Base-by-base conservation (phyloP, 2,329 filamentous ascomycete genomes). In the Cercospora beticola region DNA sequence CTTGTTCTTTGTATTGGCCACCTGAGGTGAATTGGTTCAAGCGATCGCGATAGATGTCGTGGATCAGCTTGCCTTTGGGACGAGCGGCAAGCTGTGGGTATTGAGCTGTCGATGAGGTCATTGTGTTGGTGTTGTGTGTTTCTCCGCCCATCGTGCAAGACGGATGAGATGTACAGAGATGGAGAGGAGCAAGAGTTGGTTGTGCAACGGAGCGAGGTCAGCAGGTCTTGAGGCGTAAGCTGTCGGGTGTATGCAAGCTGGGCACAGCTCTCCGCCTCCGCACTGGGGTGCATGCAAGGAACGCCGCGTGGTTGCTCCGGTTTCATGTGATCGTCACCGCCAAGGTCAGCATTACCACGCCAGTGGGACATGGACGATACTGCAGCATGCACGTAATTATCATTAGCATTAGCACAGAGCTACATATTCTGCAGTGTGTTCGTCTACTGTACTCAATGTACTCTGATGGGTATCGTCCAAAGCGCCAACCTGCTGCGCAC, bases 11-110 rank as follows among this genome's bases (percentile, higher is more conserved):
- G 73, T 80, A 80, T 81, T 96, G 92, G 61, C 93, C 93, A 59
- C 83, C 84, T 69, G 87, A 87, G 69, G 92, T 93, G 81, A 97
- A 97, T 76, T 92, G 90, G 70, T 86, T 85, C 77, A 98, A 89
- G 64, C 94, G 90, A 74, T 93, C 89, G 76, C 89, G 90, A 82
- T 97, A 96, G 80, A 97, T 93, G 78, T 87, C 88, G 74, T 89
- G 86, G 79, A 97, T 97, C 71, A 91, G 88, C 81, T 95, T 91
- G 72, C 92, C 93, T 68, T 88, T 86, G 21, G 87, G 87, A 66
- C 81, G 79, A 65, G 81, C 76, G 40, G 83, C 82, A 60, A 85
- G 79, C 74, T 83, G 82, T 62, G 86, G 85, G 73, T 87, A 85
- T 33, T 66, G 68, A 3, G 81, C 77, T 70, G 75, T 71, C 10